These are phyloP conservation scores for Endocladia muricata DNA, from an alignment of 31 red algal species.

Conservation along the genomic window DNA sequence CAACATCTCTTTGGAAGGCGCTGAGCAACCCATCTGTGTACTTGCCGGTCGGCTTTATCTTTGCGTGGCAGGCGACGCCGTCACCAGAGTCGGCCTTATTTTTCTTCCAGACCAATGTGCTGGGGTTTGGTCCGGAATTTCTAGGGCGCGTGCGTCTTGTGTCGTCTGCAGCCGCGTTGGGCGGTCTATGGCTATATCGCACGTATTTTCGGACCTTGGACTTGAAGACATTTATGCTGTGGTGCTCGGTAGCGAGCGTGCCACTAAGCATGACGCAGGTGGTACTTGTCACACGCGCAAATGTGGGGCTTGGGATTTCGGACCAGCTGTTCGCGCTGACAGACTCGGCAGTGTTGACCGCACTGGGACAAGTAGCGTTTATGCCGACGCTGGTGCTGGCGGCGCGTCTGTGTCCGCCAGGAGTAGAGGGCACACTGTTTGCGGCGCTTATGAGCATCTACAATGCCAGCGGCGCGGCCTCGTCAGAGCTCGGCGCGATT, in stretches of 20 bases:
- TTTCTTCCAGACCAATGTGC: constrained; percentile 84
- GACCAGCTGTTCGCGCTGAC: constrained; percentile 82
- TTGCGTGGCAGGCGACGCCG: constrained; percentile 92
- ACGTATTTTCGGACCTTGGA: constrained; percentile 56
- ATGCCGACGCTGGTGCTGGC: constrained; percentile 97
- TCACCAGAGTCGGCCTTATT: constrained; percentile 81
- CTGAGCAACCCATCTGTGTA: constrained; percentile 67
- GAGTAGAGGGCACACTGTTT: constrained; percentile 90
- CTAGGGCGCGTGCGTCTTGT: constrained; percentile 84
- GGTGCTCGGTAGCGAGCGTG: constrained; percentile 72
- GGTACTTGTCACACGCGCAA: constrained; percentile 74
- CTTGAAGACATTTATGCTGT: constrained; percentile 77
- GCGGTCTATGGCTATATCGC: constrained; percentile 75
- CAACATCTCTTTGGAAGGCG: constrained; percentile 63
- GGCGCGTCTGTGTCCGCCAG: constrained; percentile 90
- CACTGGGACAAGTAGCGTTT: constrained; percentile 90
- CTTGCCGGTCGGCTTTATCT: constrained; percentile 80
- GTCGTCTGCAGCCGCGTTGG: constrained; percentile 71
- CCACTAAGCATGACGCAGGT: constrained; percentile 89
- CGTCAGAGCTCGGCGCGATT: constrained; percentile 84
- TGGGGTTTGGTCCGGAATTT: constrained; percentile 91
- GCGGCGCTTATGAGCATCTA: constrained; percentile 95
- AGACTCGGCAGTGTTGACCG: constrained; percentile 84
- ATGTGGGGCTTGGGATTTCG: constrained; percentile 79
- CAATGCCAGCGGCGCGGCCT: constrained; percentile 72